Evolutionary conservation across 23 red algal genomes (phyloP).

Genomic region (Cyanidium caldarium): DNA sequence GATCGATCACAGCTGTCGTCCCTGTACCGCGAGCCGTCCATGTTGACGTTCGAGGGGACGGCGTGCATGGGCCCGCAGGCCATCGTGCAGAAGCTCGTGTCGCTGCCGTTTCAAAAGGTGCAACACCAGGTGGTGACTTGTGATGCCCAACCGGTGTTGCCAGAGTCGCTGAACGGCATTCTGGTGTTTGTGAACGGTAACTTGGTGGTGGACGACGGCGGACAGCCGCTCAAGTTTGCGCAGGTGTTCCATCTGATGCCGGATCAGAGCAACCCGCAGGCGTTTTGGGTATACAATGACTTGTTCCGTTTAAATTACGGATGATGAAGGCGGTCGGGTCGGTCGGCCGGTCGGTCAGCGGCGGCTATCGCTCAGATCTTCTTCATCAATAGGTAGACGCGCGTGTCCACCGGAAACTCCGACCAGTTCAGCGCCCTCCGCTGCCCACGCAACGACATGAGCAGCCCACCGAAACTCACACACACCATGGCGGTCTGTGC

Average conservation of each 20-base stretch:
- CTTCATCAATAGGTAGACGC: not conserved
- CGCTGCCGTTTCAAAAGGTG: conserved; percentile 69
- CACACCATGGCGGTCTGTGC: not conserved
- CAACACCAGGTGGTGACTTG: conserved; percentile 68
- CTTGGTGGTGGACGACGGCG: conserved; percentile 60
- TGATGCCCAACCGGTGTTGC: conserved; percentile 47
- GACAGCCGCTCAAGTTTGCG: conserved; percentile 80
- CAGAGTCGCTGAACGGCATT: conserved; percentile 45
- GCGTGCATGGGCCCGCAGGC: conserved; percentile 48
- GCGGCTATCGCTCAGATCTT: too few species aligned
- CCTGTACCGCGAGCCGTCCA: conserved; percentile 60
- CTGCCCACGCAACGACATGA: not conserved
- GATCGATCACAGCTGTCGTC: conserved; percentile 34
- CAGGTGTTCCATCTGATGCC: conserved; percentile 78
- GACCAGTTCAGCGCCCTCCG: not conserved
- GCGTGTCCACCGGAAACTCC: not conserved
- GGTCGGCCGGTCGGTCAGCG: too few species aligned
- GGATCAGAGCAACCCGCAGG: conserved; percentile 14
- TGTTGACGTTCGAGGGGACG: conserved; percentile 82
- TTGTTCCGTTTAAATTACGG: conserved; percentile 81
- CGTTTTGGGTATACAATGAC: conserved; percentile 83
- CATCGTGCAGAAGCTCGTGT: conserved; percentile 49
- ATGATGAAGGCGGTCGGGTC: not conserved
- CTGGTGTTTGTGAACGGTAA: conserved; percentile 80
- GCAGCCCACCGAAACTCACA: not conserved